These are phyloP conservation scores for Microthlaspi erraticum DNA, from an alignment of 345 rosid species.

Conservation along the genomic window DNA sequence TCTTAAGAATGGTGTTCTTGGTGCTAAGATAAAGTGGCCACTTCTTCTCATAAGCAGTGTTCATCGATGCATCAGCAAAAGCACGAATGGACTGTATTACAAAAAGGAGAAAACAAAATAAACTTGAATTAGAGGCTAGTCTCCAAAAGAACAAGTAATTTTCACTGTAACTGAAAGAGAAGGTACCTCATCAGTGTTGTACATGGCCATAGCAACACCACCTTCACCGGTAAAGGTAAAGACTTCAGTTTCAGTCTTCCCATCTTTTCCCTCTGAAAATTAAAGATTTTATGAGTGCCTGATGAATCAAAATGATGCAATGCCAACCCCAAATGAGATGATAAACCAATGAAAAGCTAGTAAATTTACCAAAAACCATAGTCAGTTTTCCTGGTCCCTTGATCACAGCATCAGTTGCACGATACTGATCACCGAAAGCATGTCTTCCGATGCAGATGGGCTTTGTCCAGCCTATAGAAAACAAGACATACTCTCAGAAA, in stretches of 20 bases:
- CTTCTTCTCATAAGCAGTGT: constrained; percentile 83
- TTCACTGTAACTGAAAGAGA: not conserved
- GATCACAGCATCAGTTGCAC: constrained; percentile 91
- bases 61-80: constrained; percentile 97
- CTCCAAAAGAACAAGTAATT: constrained; percentile 13
- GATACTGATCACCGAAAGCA: constrained; percentile 98
- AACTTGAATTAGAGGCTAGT: not conserved
- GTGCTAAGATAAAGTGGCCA: constrained; percentile 99
- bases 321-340: constrained; percentile 1
- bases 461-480: constrained; percentile 83
- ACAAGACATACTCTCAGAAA: constrained; percentile 15
- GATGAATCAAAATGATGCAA: constrained; percentile 12
- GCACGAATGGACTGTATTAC: constrained; percentile 69
- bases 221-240: constrained; percentile 88
- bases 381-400: constrained; percentile 93
- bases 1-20: constrained; percentile 96
- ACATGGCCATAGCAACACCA: constrained; percentile 92
- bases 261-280: constrained; percentile 74
- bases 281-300: not conserved
- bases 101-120: constrained; percentile 6
- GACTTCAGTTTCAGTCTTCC: constrained; percentile 79
- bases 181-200: constrained; percentile 94
- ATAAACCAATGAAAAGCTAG: not conserved
- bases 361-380: constrained; percentile 71
- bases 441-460: constrained; percentile 99